These are phyloP conservation scores for Fusarium sp. DNA, from an alignment of 2,329 filamentous ascomycete species.

Conservation along the genomic window DNA sequence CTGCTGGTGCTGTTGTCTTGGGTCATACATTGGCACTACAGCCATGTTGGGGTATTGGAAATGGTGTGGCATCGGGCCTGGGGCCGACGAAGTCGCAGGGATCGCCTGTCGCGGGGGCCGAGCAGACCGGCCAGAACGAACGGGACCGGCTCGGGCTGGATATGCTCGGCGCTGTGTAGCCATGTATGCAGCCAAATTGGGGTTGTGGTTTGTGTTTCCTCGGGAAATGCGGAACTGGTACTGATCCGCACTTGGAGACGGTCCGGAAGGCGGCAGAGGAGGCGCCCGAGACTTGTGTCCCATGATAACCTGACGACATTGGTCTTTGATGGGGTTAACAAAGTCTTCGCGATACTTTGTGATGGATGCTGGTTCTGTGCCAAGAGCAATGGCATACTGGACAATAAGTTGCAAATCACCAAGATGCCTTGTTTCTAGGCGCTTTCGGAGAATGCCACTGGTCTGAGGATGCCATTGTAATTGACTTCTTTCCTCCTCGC, in stretches of 20 bases:
- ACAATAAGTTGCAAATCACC: slow-evolving; percentile 55
- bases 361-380: slow-evolving; percentile 49
- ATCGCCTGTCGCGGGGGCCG: slow-evolving; percentile 46
- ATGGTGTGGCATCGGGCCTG: slow-evolving; percentile 40
- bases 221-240: slow-evolving; percentile 56
- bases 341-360: slow-evolving; percentile 52
- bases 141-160: slow-evolving; percentile 46
- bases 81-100: slow-evolving; percentile 29
- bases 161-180: slow-evolving; percentile 53
- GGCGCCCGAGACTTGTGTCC: slow-evolving; percentile 51
- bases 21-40: slow-evolving; percentile 46
- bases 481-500: slow-evolving; percentile 51
- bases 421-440: slow-evolving; percentile 60
- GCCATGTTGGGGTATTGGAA: slow-evolving; percentile 43
- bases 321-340: slow-evolving; percentile 52
- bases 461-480: slow-evolving; percentile 58
- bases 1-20: slow-evolving; percentile 48
- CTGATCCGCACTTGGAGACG: slow-evolving; percentile 48
- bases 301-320: slow-evolving; percentile 52
- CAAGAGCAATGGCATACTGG: slow-evolving; percentile 56
- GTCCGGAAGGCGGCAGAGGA: slow-evolving; percentile 41
- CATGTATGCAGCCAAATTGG: slow-evolving; percentile 53
- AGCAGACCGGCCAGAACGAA: slow-evolving; percentile 50
- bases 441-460: slow-evolving; percentile 58
- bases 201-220: slow-evolving; percentile 51